Evolutionary conservation across 306 rosid species (phyloP).

Genomic region (Abrus pulchellus): DNA sequence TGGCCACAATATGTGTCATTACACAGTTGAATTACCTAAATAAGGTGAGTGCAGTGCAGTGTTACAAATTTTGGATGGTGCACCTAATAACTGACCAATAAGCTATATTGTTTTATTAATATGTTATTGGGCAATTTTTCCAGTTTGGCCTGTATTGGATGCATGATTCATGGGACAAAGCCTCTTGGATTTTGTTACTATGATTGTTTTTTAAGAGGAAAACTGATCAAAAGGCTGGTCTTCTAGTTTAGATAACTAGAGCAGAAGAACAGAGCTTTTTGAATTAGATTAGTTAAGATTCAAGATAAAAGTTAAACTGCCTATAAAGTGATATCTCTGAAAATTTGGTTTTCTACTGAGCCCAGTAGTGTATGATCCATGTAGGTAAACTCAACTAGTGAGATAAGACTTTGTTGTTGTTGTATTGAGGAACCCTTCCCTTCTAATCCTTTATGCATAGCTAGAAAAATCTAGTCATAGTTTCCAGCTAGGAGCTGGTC

Average conservation of each 20-base stretch:
- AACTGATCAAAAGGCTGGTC: background rate
- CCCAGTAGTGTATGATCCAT: too few relatives aligned
- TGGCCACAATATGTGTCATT: slow-evolving; percentile 80
- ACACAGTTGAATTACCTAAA: slow-evolving; percentile 94
- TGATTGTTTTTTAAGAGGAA: slow-evolving; percentile 6
- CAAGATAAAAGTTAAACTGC: background rate
- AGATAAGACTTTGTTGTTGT: too few relatives aligned
- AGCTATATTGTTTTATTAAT: background rate
- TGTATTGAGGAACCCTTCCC: background rate
- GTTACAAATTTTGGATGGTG: slow-evolving; percentile 25
- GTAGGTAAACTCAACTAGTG: too few relatives aligned
- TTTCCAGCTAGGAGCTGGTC: slow-evolving; percentile 14
- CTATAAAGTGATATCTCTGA: slow-evolving; percentile 6
- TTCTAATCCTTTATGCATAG: slow-evolving; percentile 15
- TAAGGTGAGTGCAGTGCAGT: slow-evolving; percentile 75
- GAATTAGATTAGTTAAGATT: slow-evolving; percentile 9
- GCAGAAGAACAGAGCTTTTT: background rate
- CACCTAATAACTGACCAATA: slow-evolving; percentile 13
- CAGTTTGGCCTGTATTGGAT: slow-evolving; percentile 37
- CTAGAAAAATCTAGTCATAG: background rate
- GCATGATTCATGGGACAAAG: slow-evolving; percentile 13
- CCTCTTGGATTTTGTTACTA: slow-evolving; percentile 9
- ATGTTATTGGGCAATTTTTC: background rate
- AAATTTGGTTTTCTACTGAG: too few relatives aligned
- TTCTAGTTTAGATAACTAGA: slow-evolving; percentile 4